Base-by-base conservation (phyloP, 2,329 filamentous ascomycete species). In the Calonectria pteridis region DNA sequence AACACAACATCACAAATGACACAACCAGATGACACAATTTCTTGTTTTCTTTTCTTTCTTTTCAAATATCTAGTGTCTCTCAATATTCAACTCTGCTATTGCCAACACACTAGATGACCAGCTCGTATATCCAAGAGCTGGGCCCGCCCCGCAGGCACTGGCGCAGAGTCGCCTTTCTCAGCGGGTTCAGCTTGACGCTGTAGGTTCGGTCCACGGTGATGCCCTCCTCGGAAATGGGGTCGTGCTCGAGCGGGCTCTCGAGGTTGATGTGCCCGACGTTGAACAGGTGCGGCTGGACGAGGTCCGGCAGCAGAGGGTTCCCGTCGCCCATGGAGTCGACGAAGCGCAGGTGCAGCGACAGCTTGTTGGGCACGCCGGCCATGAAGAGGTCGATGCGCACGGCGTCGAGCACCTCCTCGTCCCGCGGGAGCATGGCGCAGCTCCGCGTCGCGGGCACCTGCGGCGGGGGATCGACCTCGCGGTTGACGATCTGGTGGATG, bases 311-410 rank as follows among this genome's bases (percentile, higher is more conserved):
- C 6, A 26, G 13, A 0, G 55, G 26, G 13, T 18, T 20, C 10
- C 64, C 50, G 3, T n/a, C 4, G 11, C 40, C n/a, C 23, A 72
- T 71, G 3, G 53, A 62, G 16, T 77, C 66, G 10, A 78, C 73
- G 65, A 79, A 73, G 18, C 77, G 77, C 6, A 79, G 18, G 58
- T 76, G 76, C 58, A 79, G 67, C 0, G 71, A 76, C 33, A 79
- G 55, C n/a, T 64, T 69, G 64, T 73, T 37, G 2, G 62, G 49
- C 18, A 67, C 62, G 7, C 63, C 58, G 13, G 62, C 49, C 66
- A 80, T 77, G 2, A 33, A 31, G 51, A 80, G 66, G 16, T 76
- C 69, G 20, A 80, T 37, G 18, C 78, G 77, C 9, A 77, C 53
- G 2, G 77, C 73, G 53, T 80, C 78, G 51, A 77, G 43, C 59